Evolutionary conservation across 257 asterid species (phyloP).

Genomic region (Nicotiana tomentosiformis): DNA sequence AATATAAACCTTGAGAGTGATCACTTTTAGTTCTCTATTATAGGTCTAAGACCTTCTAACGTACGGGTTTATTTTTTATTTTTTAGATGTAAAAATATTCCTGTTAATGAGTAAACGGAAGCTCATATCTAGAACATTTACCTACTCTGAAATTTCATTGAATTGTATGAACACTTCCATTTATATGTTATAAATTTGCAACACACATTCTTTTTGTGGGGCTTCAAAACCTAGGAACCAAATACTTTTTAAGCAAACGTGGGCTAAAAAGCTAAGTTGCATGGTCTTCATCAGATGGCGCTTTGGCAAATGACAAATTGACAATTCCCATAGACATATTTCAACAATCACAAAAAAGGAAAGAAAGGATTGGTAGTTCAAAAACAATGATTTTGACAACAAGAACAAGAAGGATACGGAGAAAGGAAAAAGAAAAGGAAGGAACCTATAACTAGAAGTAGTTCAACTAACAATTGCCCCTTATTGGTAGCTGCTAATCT

Average conservation of each 20-base stretch:
- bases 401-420: background rate
- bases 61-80: background rate
- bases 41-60: background rate
- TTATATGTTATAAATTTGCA: background rate
- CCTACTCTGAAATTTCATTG: no score
- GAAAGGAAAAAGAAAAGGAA: background rate
- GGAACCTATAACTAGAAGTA: background rate
- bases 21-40: background rate
- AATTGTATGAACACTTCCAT: background rate
- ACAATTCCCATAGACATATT: background rate
- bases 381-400: background rate
- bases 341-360: background rate
- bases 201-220: background rate
- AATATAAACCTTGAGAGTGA: no score
- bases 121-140: background rate
- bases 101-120: background rate
- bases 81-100: no score
- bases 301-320: background rate
- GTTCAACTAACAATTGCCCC: background rate
- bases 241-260: background rate
- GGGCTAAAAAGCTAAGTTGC: background rate
- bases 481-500: background rate
- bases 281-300: background rate
- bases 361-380: background rate
- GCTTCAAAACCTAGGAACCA: background rate